phyloP scores from a whole-genome alignment of 176 grass and related monocot species.

The Carex kokanica region DNA sequence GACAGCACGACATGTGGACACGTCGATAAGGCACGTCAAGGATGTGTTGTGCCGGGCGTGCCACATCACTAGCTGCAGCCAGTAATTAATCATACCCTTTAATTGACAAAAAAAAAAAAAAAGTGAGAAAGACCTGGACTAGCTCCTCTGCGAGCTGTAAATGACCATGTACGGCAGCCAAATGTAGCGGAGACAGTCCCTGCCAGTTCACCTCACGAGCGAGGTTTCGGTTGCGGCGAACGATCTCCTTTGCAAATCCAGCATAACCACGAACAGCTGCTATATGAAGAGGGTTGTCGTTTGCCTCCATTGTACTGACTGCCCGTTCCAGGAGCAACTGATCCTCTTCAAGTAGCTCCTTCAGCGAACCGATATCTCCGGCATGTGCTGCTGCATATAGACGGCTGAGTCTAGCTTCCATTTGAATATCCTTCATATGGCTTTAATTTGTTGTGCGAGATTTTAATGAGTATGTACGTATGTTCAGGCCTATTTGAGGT shows the following conservation, averaged over 20 bases:
- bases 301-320: neutral
- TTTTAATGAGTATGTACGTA: no score
- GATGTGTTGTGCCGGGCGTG: no score
- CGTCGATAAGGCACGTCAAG: no score
- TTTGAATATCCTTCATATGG: neutral
- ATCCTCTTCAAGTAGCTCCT: neutral
- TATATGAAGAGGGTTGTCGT: conserved; percentile 23
- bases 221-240: neutral
- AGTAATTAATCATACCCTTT: no score
- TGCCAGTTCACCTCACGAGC: neutral
- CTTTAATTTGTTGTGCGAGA: no score
- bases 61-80: no score
- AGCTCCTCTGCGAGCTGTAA: neutral
- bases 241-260: conserved; percentile 16
- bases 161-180: no score
- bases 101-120: neutral
- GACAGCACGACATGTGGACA: no score
- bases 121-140: neutral
- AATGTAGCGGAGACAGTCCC: neutral
- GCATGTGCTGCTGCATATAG: conserved; percentile 1
- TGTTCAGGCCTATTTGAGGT: no score
- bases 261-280: conserved; percentile 6
- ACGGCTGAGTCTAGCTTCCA: neutral
- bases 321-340: neutral
- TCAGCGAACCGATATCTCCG: neutral